Conservation (phyloP, 441 rosid genomes). For the Syzygium malaccense region DNA sequence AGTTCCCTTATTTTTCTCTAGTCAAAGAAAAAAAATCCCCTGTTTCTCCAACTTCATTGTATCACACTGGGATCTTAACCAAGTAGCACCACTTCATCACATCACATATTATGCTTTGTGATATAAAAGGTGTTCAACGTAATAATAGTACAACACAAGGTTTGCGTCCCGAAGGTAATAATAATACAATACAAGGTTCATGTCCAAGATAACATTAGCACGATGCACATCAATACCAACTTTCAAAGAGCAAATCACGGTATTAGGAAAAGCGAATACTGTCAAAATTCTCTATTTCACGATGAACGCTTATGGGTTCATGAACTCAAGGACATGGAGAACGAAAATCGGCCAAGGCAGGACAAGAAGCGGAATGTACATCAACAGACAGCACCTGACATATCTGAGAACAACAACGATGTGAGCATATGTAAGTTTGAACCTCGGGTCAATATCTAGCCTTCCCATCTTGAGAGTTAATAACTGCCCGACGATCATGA, state of each 20-base stretch:
- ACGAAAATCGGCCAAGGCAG: rapidly evolving
- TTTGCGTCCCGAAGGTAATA: no score
- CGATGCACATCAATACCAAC: background rate
- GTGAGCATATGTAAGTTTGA: no score
- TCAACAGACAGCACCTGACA: rapidly evolving
- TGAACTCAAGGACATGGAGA: background rate
- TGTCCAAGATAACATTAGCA: background rate
- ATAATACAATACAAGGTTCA: background rate
- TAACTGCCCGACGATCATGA: rapidly evolving
- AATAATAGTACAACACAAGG: no score
- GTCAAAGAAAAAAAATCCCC: background rate
- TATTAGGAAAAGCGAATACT: background rate
- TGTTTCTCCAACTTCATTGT: background rate
- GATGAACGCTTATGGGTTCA: background rate
- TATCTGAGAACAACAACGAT: rapidly evolving
- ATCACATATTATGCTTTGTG: no score
- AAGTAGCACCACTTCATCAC: background rate
- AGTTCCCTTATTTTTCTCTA: background rate
- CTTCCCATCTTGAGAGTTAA: background rate
- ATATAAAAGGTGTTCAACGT: no score
- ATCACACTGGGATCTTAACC: background rate
- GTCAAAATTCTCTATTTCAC: background rate
- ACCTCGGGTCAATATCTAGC: background rate
- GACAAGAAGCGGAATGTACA: background rate
- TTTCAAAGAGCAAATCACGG: background rate